Percentiles rank a stretch among this genome's conserved stretches.
Evolutionary conservation across 805 yeast species (phyloP).

Genomic region (Kodamaea leandrae): DNA sequence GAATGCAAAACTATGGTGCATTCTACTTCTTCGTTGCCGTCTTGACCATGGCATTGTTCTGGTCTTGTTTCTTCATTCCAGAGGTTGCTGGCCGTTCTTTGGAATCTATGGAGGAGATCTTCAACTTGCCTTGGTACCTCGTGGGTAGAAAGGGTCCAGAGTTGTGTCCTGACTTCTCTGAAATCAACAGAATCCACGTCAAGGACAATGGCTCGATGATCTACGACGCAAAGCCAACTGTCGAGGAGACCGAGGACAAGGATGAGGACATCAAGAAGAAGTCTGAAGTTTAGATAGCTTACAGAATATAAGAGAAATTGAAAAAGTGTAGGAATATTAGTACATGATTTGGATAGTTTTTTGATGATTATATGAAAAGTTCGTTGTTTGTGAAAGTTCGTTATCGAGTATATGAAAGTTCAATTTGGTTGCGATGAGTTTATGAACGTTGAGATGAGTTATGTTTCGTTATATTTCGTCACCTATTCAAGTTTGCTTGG

Average conservation of each 20-base stretch:
- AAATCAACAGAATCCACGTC: conserved; percentile 19
- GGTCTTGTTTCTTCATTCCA: conserved; percentile 26
- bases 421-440: no score
- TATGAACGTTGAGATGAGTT: no score
- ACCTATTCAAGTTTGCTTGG: no score
- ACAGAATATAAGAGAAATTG: no score
- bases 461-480: no score
- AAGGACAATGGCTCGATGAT: background rate
- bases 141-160: conserved; percentile 24
- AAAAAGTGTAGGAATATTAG: no score
- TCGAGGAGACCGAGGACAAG: conserved; percentile 11
- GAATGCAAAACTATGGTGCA: conserved; percentile 20
- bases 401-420: no score
- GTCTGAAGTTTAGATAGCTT: no score
- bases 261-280: background rate
- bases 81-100: conserved; percentile 26
- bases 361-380: no score
- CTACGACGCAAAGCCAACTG: conserved; percentile 10
- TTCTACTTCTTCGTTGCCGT: conserved; percentile 23
- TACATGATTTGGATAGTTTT: no score
- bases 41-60: conserved; percentile 16
- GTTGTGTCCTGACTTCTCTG: conserved; percentile 25
- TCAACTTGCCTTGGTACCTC: conserved; percentile 26
- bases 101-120: conserved; percentile 26
- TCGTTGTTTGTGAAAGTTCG: no score